Conservation (phyloP, 208 protist species). For the Trypanosoma vivax region DNA sequence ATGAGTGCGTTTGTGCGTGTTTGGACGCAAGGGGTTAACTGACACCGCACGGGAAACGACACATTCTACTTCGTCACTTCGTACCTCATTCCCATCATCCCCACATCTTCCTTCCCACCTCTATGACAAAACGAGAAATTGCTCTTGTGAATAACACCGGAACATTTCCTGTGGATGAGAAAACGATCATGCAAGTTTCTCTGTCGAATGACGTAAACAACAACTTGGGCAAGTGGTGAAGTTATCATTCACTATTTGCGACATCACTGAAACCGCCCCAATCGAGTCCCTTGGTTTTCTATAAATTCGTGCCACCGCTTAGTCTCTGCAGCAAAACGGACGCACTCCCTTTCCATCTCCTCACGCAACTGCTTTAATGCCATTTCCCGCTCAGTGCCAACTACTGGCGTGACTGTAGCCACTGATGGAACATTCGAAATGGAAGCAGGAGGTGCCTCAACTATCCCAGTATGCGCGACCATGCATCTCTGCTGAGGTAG, state of each 20-base stretch:
- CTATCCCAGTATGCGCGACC: too few relatives aligned
- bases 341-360: slow-evolving; percentile 46
- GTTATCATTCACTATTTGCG: slow-evolving; percentile 1
- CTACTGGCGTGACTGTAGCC: not conserved
- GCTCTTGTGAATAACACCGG: too few relatives aligned
- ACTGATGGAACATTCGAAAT: not conserved
- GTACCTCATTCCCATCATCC: too few relatives aligned
- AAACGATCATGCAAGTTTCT: too few relatives aligned
- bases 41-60: too few relatives aligned
- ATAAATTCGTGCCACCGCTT: slow-evolving; percentile 38
- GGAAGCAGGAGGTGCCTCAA: not conserved
- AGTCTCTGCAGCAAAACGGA: slow-evolving; percentile 38
- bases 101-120: not conserved
- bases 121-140: not conserved
- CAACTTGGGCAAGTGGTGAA: too few relatives aligned
- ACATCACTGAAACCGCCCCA: slow-evolving; percentile 20
- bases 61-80: too few relatives aligned
- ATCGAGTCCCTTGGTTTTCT: slow-evolving; percentile 15
- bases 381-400: slow-evolving; percentile 2
- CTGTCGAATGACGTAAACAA: too few relatives aligned
- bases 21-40: too few relatives aligned
- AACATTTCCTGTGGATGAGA: too few relatives aligned
- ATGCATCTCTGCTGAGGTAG: too few relatives aligned
- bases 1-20: too few relatives aligned
- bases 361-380: slow-evolving; percentile 35